These are phyloP conservation scores for Colletotrichum eremochloae DNA, from an alignment of 2,329 filamentous ascomycete species.

Conservation along the genomic window DNA sequence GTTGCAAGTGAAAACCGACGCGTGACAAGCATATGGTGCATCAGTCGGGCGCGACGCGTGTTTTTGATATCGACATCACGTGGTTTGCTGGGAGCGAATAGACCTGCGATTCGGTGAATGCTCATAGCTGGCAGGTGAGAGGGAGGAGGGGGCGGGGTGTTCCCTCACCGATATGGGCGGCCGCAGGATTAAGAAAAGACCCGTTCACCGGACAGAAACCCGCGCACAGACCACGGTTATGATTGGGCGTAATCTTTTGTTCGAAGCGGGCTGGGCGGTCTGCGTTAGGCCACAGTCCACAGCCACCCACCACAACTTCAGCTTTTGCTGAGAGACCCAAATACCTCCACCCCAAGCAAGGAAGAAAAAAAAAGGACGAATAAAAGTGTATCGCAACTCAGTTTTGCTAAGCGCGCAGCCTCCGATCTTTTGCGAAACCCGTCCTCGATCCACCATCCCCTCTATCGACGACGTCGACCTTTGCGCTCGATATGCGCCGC, in stretches of 20 bases:
- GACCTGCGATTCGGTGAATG: background rate
- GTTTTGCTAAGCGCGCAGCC: constrained; percentile 2
- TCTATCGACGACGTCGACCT: constrained; percentile 4
- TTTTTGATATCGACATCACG: background rate
- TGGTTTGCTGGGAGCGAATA: background rate
- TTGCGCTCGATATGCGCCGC: constrained; percentile 39
- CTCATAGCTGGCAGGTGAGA: no score
- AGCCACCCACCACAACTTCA: constrained; percentile 40
- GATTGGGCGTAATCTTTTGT: constrained; percentile 34
- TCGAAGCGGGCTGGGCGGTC: constrained; percentile 36
- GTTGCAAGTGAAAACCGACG: background rate
- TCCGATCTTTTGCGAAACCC: constrained; percentile 17
- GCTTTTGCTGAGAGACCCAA: constrained; percentile 40
- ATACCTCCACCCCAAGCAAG: constrained; percentile 26
- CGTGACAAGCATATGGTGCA: background rate
- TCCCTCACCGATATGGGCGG: constrained; percentile 3
- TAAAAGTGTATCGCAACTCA: constrained; percentile 18
- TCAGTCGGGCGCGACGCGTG: no score
- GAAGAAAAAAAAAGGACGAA: constrained; percentile 8
- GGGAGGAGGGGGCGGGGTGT: no score
- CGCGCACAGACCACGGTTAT: constrained; percentile 24
- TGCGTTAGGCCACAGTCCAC: constrained; percentile 38
- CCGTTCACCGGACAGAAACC: constrained; percentile 7
- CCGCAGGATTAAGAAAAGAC: constrained; percentile 6
- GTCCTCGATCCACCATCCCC: background rate